Evolutionary conservation across 495 filamentous ascomycete species (phyloP).

Genomic region (Talaromyces proteolyticus): DNA sequence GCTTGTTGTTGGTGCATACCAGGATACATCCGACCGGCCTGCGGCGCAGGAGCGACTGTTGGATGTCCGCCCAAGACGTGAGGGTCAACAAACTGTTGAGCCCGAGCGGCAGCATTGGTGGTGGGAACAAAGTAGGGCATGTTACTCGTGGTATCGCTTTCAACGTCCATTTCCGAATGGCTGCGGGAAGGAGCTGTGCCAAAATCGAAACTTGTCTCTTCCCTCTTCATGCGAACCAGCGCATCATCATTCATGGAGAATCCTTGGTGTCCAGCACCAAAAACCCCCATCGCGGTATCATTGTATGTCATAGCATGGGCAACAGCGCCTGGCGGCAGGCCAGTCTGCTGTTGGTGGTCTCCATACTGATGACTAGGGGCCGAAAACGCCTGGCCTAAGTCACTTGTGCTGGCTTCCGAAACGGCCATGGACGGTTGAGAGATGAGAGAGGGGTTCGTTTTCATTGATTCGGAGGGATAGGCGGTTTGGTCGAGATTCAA

Average conservation of each 20-base stretch:
- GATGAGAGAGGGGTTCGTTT: slow-evolving; percentile 30
- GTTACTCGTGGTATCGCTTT: slow-evolving; percentile 57
- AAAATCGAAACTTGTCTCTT: slow-evolving; percentile 45
- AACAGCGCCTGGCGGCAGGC: slow-evolving; percentile 72
- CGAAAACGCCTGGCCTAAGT: slow-evolving; percentile 46
- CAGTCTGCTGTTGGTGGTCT: slow-evolving; percentile 85
- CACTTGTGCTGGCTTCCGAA: slow-evolving; percentile 29
- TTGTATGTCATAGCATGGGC: slow-evolving; percentile 64
- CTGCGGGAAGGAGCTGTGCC: slow-evolving; percentile 45
- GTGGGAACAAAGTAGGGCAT: slow-evolving; percentile 39
- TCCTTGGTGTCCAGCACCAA: slow-evolving; percentile 38
- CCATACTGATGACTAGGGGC: slow-evolving; percentile 91
- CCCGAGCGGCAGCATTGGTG: slow-evolving; percentile 24
- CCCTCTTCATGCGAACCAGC: slow-evolving; percentile 46
- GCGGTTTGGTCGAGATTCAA: slow-evolving; percentile 45
- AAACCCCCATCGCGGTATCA: slow-evolving; percentile 47
- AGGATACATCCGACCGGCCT: slow-evolving; percentile 71
- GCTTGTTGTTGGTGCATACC: slow-evolving; percentile 91
- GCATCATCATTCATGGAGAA: slow-evolving; percentile 41
- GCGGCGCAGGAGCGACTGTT: slow-evolving; percentile 40
- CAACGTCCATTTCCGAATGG: slow-evolving; percentile 50
- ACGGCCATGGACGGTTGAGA: slow-evolving; percentile 32
- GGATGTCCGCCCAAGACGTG: slow-evolving; percentile 59
- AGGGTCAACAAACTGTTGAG: slow-evolving; percentile 60
- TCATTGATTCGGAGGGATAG: slow-evolving; percentile 33